Evolutionary conservation across 75 land plant genomes (phyloP), one percentile per base, ranked within the genome.

Genomic region (Picea sitchensis): DNA sequence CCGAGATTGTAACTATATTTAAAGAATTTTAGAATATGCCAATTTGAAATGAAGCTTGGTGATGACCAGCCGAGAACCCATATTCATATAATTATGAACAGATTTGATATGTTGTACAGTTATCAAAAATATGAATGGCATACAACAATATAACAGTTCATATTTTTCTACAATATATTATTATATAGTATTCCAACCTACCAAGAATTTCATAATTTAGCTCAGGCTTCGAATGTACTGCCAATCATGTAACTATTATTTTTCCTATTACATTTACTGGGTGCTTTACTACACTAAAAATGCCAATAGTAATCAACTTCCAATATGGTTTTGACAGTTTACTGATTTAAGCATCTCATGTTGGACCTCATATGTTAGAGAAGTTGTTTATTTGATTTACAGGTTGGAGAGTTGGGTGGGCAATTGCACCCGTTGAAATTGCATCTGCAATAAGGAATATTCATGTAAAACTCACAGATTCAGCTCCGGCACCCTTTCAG

Each of bases 351-450:
- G 44, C 44, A 41, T 41, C 44, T 41, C 44, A 41, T 4, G 44
- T 67, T 67, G 71, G 71, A 67, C 1, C 36, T 67, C 71, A 14
- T 36, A 20, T 7, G 5, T 41, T 69, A 51, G 54, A 47, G 47
- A 47, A 51, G 74, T 31, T 31, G 11, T 18, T 32, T 31, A 21
- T 26, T 68, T 14, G 13, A 62, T 81, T n/a, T 32, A 34, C 56
- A 88, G 99, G 99, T 59, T 96, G 99, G 99, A 91, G 99, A 76
- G 79, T 96, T 86, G 99, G 99, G 34, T 96, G 99, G 99, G 99
- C 99, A 56, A 91, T 95, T 78, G 93, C 99, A 57, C 92, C 98
- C 3, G 61, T 85, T 30, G 73, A 59, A 60, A 84, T 94, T 82
- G 88, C 91, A 51, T 82, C 92, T 78, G 92, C 99, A 76, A 91